Evolutionary conservation across 164 flowering plant genomes (phyloP), one percentile per base, ranked within the genome.

Genomic region (Houttuynia cordata): DNA sequence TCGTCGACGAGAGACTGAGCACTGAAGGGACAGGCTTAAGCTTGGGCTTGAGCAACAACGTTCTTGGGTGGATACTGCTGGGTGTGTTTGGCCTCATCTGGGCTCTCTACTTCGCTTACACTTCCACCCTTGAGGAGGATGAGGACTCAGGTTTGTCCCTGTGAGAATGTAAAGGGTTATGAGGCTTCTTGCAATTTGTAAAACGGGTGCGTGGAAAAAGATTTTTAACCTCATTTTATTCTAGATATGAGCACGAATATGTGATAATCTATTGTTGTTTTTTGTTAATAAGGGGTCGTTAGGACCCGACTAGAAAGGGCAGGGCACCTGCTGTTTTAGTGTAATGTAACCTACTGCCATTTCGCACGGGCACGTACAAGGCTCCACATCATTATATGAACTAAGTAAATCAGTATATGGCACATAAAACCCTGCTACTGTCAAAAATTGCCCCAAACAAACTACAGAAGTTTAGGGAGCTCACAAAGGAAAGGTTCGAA

Each of bases 11-110:
- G 70, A 85, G 98, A 72, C 51, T 91, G 95, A 78, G 75, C 83
- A 91, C 98, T 2, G 98, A 91, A 70, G 98, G 98, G 62, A 88
- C 95, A 17, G 96, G 98, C 17, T 92, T 86, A n/a, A 86, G 92
- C 17, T 82, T 88, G 56, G 98, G 98, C 3, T 39, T 91, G 72
- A 91, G 98, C 81, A 86, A 81, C 83, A 92, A 92, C 76, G 73
- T 84, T 24, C 83, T 92, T 51, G 97, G 84, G 20, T 92, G 98
- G 98, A 81, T 92, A 76, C 78, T 92, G 19, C 72, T 87, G 21
- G 98, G 93, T 53, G 84, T 87, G 34, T 89, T 89, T 71, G 98
- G 74, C 60, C 79, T 92, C 61, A 86, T 87, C 51, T 92, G 98
- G 98, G 23, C 90, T 62, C 72, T 84, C 67, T 92, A 84, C 78